A percentile compares a stretch with the other conserved stretches of the same genome.
These are phyloP conservation scores for Colletotrichum coccodes DNA, from an alignment of 2,329 filamentous ascomycete genomes.

Conservation along the genomic window DNA sequence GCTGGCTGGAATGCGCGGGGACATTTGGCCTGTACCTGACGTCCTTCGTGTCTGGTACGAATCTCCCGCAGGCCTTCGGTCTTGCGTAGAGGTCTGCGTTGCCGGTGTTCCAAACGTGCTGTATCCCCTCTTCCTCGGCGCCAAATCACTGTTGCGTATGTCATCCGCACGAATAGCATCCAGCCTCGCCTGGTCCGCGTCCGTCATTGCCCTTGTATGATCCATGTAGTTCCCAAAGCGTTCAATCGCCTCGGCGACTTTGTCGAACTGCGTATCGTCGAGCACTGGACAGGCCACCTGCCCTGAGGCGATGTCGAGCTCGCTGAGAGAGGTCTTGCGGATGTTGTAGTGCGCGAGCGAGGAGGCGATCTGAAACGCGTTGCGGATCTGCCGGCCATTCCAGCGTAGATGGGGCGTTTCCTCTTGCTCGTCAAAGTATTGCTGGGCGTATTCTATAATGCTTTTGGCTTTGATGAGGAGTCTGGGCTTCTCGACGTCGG, in stretches of 20 bases:
- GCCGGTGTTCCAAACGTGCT: no score
- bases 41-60: no score
- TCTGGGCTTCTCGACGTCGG: no score
- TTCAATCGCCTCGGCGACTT: background rate
- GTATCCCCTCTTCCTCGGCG: no score
- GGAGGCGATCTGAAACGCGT: conserved; percentile 48
- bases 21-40: no score
- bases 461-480: no score
- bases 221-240: background rate
- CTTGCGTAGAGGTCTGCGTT: no score
- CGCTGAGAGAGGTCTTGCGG: background rate
- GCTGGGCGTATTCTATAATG: background rate
- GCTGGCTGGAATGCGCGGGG: no score
- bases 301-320: background rate
- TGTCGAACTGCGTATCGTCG: background rate
- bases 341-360: conserved; percentile 48
- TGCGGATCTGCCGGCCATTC: conserved; percentile 52
- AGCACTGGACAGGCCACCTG: background rate
- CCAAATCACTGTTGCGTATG: no score
- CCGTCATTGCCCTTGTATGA: background rate
- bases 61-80: no score
- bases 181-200: background rate
- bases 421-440: background rate
- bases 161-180: no score
- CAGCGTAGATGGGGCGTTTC: conserved; percentile 35